Conservation (phyloP, 108 stramenopile genomes). For the Pseudonitzschia multiseries region DNA sequence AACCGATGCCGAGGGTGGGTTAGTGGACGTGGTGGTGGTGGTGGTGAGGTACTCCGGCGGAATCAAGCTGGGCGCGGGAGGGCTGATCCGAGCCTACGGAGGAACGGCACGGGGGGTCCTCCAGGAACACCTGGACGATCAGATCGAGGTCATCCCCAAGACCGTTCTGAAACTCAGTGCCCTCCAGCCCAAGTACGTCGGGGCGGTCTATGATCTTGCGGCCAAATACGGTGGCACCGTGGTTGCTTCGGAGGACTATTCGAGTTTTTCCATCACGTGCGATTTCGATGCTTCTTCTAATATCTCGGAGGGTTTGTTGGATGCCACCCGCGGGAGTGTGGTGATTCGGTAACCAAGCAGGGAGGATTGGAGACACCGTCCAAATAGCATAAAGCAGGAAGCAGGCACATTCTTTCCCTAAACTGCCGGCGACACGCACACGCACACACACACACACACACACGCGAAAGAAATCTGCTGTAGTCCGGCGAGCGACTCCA, state of each 20-base stretch:
- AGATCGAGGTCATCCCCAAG: constrained; percentile 48
- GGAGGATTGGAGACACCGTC: neutral
- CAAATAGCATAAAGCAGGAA: neutral
- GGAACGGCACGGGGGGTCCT: constrained; percentile 64
- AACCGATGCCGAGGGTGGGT: constrained; percentile 5
- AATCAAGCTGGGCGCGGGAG: constrained; percentile 83
- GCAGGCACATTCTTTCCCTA: too few species aligned
- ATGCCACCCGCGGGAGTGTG: constrained; percentile 68
- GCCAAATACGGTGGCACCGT: constrained; percentile 47
- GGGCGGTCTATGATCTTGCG: constrained; percentile 50
- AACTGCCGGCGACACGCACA: too few species aligned
- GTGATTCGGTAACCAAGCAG: neutral
- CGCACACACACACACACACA: too few species aligned
- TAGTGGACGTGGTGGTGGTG: constrained; percentile 70
- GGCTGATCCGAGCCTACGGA: constrained; percentile 86
- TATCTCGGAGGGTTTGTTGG: constrained; percentile 43
- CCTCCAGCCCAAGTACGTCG: constrained; percentile 33
- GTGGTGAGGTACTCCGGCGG: constrained; percentile 86
- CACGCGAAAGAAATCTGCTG: too few species aligned
- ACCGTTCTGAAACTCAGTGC: constrained; percentile 25
- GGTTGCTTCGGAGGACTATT: constrained; percentile 46
- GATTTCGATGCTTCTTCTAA: constrained; percentile 37
- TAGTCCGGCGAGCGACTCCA: too few species aligned
- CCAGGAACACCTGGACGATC: constrained; percentile 48
- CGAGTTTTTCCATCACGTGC: constrained; percentile 64